Conservation (phyloP, 345 rosid species). For the Pugionium dolabratum region DNA sequence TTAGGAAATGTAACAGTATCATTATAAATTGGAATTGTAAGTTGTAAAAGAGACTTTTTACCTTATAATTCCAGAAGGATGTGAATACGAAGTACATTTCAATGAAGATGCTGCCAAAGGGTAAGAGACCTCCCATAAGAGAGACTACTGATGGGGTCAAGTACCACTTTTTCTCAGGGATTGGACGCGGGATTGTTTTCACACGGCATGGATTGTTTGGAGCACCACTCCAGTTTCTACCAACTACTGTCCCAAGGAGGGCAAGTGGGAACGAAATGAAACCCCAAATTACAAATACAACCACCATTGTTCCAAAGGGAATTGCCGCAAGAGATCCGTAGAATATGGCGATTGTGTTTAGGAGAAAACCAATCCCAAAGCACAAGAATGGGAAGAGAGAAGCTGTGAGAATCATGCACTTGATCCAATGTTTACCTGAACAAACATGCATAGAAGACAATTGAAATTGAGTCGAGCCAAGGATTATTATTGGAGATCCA, state of each 20-base stretch:
- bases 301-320: slow-evolving; percentile 96
- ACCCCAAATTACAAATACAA: slow-evolving; percentile 90
- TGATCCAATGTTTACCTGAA: slow-evolving; percentile 93
- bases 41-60: slow-evolving; percentile 32
- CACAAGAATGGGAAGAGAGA: slow-evolving; percentile 93
- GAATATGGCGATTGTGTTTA: slow-evolving; percentile 87
- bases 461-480: not conserved
- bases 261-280: slow-evolving; percentile 97
- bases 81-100: slow-evolving; percentile 96
- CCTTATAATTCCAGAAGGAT: slow-evolving; percentile 99
- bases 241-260: slow-evolving; percentile 92
- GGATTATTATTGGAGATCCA: too few relatives aligned
- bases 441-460: not conserved
- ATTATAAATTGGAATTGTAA: not conserved
- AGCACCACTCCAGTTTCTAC: slow-evolving; percentile 95
- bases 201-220: slow-evolving; percentile 98
- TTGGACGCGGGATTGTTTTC: slow-evolving; percentile 95
- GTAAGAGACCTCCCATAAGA: slow-evolving; percentile 89
- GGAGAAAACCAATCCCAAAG: slow-evolving; percentile 84
- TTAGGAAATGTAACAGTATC: not conserved
- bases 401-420: slow-evolving; percentile 95
- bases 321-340: slow-evolving; percentile 96
- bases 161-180: slow-evolving; percentile 98
- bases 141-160: slow-evolving; percentile 89
- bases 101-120: slow-evolving; percentile 96